Evolutionary conservation across 805 yeast genomes (phyloP), one percentile per base, ranked within the genome.

Genomic region (Candida peoriensis): DNA sequence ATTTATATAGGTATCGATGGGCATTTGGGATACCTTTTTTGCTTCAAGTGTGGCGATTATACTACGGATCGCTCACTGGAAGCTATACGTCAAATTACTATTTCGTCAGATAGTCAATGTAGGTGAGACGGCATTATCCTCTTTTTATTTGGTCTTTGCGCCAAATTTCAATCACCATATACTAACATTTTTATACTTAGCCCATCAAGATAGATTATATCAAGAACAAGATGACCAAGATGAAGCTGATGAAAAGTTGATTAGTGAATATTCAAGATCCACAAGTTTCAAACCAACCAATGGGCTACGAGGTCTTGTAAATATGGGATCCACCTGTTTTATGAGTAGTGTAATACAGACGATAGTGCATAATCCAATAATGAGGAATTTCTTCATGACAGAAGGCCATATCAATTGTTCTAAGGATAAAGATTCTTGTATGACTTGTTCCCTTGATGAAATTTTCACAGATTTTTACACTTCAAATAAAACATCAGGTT

Each of bases 271-370:
- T 22, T 61, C 73, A 2, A 51, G 58, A 28, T 49, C 64, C 13
- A 34, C 50, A 18, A 23, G 55, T 64, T 15, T 60, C 47, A 71
- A 70, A 34, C 81, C 89, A 1, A 66, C 76, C 6, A 72, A 78
- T n/a, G 97, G 97, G 0, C 63, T 93, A 15, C 72, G 83, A 34
- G 98, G 98, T 4, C 75, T 93, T 47, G 79, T 87, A 33, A 90
- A 90, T 57, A 77, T 90, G 79, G 99, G 99, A 0, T 84, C 98
- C 0, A 93, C 98, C 0, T 93, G 99, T 63, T 93, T 87, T 63
- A 90, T 93, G 86, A 84, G 95, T 47, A 82, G 90, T 24, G 77
- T 89, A n/a, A 60, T 93, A 26, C 99, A 93, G 62, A 76, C 94
- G 0, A 61, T 90, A 33, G 66, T 93, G 28, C 98, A 93, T 57